Conservation (phyloP, 768 basidiomycete species). For the Steccherinum ochraceum region DNA sequence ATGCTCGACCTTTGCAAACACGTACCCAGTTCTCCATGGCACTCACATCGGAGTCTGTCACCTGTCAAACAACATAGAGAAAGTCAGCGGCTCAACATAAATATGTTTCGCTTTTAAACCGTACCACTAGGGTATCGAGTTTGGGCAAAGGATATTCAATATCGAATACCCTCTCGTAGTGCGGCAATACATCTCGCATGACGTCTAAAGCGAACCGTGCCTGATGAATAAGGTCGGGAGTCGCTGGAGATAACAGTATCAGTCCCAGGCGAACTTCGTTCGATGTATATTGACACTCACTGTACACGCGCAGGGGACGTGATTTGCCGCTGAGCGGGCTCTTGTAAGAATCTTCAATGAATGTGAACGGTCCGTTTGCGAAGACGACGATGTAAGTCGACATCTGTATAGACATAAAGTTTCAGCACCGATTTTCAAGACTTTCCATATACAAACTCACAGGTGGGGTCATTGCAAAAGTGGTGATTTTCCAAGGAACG, state of each 20-base stretch:
- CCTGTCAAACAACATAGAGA: conserved; percentile 26
- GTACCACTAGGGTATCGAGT: conserved; percentile 80
- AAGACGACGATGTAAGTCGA: conserved; percentile 87
- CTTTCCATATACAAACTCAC: conserved; percentile 22
- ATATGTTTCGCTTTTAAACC: conserved; percentile 18
- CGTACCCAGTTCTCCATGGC: conserved; percentile 89
- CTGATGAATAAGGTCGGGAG: conserved; percentile 76
- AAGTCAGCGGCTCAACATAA: conserved; percentile 14
- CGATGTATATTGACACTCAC: conserved; percentile 27
- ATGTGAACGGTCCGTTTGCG: conserved; percentile 74
- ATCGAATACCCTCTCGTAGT: conserved; percentile 92
- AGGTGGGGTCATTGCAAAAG: conserved; percentile 74
- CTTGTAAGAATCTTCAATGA: conserved; percentile 68
- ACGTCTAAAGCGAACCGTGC: conserved; percentile 85
- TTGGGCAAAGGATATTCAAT: conserved; percentile 92
- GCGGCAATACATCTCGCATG: conserved; percentile 70
- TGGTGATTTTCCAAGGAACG: conserved; percentile 72
- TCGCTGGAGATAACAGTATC: conserved; percentile 42
- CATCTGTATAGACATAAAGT: conserved; percentile 43
- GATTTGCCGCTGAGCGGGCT: conserved; percentile 77
- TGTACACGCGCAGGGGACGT: conserved; percentile 81
- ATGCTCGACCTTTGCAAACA: not conserved
- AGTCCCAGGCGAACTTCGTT: not conserved
- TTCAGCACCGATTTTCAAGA: not conserved
- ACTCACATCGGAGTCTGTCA: conserved; percentile 85